A percentile compares a stretch with the other conserved stretches of the same genome.
Evolutionary conservation across 352 stramenopile genomes (phyloP).

Genomic region (Globisporangium parvum): DNA sequence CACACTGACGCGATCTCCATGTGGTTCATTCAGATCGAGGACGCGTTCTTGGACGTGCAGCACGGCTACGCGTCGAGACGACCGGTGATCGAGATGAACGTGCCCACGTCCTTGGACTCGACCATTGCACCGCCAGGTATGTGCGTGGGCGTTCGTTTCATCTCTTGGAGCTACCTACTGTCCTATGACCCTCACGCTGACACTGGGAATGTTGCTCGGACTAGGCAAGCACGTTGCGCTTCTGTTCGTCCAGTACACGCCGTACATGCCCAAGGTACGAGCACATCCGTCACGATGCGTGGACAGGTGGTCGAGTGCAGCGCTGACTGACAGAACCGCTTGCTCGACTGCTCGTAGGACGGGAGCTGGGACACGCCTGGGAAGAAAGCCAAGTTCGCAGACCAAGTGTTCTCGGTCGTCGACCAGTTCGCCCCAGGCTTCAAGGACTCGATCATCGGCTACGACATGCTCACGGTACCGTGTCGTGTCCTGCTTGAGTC

Average conservation of each 20-base stretch:
- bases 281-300: background rate
- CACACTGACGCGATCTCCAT: constrained; percentile 4
- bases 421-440: constrained; percentile 87
- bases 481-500: background rate
- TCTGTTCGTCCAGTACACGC: constrained; percentile 90
- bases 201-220: background rate
- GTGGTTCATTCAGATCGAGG: constrained; percentile 73
- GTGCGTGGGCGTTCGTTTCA: background rate
- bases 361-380: constrained; percentile 66
- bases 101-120: constrained; percentile 80
- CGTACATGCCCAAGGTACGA: constrained; percentile 71
- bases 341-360: constrained; percentile 25
- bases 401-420: constrained; percentile 82
- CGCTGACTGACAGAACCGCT: background rate
- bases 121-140: constrained; percentile 68
- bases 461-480: constrained; percentile 79
- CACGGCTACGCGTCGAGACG: constrained; percentile 56
- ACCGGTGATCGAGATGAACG: constrained; percentile 90
- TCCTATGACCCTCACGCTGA: background rate
- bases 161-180: background rate
- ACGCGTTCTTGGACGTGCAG: constrained; percentile 80
- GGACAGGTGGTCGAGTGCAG: background rate
- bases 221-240: constrained; percentile 86
- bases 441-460: constrained; percentile 72
- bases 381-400: constrained; percentile 77